phyloP scores from a whole-genome alignment of 352 stramenopile species.

The Globisporangium ultimum region DNA sequence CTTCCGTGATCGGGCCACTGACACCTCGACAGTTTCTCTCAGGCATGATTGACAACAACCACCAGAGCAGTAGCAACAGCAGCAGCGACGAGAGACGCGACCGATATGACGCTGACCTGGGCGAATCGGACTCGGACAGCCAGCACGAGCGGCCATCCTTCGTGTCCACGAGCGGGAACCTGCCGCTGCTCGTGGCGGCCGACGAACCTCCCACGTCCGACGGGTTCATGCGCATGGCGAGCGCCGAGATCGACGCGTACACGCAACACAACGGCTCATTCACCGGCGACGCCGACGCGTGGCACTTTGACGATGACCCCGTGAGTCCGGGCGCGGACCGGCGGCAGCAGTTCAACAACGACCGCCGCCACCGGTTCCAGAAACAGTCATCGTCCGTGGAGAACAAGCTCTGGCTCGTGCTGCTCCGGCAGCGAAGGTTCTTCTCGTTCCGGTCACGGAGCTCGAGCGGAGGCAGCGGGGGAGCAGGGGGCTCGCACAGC shows the following conservation, averaged over 20 bases:
- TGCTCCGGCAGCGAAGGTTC: constrained; percentile 52
- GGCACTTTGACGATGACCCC: neutral
- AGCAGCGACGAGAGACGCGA: constrained; percentile 13
- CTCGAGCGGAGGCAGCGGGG: neutral
- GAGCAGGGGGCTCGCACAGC: too few relatives aligned
- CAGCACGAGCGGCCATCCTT: constrained; percentile 57
- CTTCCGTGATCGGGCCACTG: neutral
- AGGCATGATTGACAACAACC: neutral
- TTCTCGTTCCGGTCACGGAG: constrained; percentile 45
- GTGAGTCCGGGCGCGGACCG: neutral
- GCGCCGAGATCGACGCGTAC: constrained; percentile 41
- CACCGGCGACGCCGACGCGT: constrained; percentile 1
- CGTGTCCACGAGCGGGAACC: constrained; percentile 62
- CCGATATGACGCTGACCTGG: neutral
- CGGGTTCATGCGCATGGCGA: constrained; percentile 76
- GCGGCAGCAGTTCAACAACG: neutral
- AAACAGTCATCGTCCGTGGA: constrained; percentile 15
- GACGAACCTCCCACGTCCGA: constrained; percentile 57
- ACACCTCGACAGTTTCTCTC: too few relatives aligned
- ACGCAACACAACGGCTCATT: neutral
- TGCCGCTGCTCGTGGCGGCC: constrained; percentile 3
- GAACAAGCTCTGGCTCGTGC: constrained; percentile 49
- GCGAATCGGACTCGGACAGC: constrained; percentile 15
- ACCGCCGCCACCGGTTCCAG: neutral
- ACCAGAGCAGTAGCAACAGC: neutral